A percentile compares a stretch with the other conserved stretches of the same genome.
phyloP scores from a whole-genome alignment of 768 basidiomycete species.

The Suillus ampliporus region DNA sequence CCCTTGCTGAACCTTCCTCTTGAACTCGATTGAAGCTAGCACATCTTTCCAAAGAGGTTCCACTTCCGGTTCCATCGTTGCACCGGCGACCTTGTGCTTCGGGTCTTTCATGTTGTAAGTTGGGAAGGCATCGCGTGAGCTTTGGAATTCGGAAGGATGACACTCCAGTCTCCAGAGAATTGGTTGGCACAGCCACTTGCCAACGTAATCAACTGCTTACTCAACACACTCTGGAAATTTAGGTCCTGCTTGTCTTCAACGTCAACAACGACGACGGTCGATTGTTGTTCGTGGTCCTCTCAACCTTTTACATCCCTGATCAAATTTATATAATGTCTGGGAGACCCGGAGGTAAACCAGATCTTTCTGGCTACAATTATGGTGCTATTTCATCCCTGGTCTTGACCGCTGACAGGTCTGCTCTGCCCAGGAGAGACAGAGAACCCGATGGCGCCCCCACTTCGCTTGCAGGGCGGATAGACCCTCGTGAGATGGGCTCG shows the following conservation, averaged over 20 bases:
- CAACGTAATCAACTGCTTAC: not conserved
- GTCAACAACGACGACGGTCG: constrained; percentile 9
- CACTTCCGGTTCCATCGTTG: not conserved
- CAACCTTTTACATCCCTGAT: not conserved
- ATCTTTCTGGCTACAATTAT: constrained; percentile 94
- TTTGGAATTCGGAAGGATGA: not conserved
- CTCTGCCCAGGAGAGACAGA: constrained; percentile 84
- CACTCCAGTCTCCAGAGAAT: no score
- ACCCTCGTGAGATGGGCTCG: constrained; percentile 92
- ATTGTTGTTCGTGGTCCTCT: constrained; percentile 4
- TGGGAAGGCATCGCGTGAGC: not conserved
- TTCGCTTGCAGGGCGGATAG: constrained; percentile 88
- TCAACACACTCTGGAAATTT: constrained; percentile 6
- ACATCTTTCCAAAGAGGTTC: not conserved
- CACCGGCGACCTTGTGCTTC: no score
- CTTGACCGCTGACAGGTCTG: constrained; percentile 86
- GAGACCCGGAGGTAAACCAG: constrained; percentile 61
- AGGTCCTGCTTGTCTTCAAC: not conserved
- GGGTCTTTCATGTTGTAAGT: not conserved
- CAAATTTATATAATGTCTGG: constrained; percentile 40
- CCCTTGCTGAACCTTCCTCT: not conserved
- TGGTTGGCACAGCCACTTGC: not conserved
- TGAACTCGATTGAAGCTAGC: not conserved
- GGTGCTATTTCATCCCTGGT: constrained; percentile 94
- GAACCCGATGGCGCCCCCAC: constrained; percentile 98